Percentiles rank a stretch among this genome's conserved stretches.
These are phyloP conservation scores for Penicillium canariense DNA, from an alignment of 495 filamentous ascomycete species.

Conservation along the genomic window DNA sequence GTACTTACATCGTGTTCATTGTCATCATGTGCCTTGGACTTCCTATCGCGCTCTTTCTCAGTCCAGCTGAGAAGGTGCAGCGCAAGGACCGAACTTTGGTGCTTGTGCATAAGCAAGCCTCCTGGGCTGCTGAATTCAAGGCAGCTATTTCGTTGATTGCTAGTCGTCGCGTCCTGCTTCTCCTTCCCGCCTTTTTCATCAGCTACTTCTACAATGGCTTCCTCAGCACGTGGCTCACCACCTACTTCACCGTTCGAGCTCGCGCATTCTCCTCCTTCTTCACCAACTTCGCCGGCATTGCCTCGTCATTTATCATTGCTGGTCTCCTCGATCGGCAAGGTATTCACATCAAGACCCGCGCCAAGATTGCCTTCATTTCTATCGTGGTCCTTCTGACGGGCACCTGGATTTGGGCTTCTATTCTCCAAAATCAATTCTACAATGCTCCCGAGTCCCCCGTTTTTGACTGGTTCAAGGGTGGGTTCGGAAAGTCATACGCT, in stretches of 20 bases:
- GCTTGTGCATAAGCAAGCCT: conserved; percentile 27
- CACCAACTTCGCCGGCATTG: conserved; percentile 36
- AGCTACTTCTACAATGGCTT: conserved; percentile 40
- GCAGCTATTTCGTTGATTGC: conserved; percentile 26
- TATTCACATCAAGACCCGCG: conserved; percentile 35
- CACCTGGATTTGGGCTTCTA: conserved; percentile 35
- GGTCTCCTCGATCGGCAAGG: conserved; percentile 31
- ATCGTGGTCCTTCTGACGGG: conserved; percentile 27
- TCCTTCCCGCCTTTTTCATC: conserved; percentile 35
- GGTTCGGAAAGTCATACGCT: conserved; percentile 32
- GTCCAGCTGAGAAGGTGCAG: conserved; percentile 33
- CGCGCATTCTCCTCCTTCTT: conserved; percentile 37
- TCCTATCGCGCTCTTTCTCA: conserved; percentile 28
- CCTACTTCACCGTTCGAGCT: conserved; percentile 34
- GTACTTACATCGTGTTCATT: conserved; percentile 35
- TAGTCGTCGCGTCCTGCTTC: conserved; percentile 28
- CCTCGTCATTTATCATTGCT: conserved; percentile 33
- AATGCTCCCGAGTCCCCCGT: conserved; percentile 20
- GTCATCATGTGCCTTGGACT: conserved; percentile 38
- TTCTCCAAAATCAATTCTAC: conserved; percentile 34
- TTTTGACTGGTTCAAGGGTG: conserved; percentile 35
- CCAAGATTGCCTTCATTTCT: conserved; percentile 26
- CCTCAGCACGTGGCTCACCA: conserved; percentile 32
- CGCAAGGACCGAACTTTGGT: conserved; percentile 31
- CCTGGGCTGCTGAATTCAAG: conserved; percentile 33